Evolutionary conservation across 371 early-diverging fungal species (phyloP).

Genomic region (Saksenaea oblongispora): DNA sequence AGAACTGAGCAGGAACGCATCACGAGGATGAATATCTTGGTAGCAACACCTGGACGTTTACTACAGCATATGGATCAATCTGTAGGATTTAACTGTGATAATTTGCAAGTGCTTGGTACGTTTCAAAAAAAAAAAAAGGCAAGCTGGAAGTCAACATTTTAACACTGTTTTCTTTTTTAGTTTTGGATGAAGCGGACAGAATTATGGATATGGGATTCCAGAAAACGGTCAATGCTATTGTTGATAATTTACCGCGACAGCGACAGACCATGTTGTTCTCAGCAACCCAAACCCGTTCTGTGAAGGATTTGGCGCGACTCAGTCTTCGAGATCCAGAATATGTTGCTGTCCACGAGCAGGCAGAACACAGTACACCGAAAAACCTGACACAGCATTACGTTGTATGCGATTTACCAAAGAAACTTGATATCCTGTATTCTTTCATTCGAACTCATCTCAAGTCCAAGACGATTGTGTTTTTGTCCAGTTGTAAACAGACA

Average conservation of each 20-base stretch:
- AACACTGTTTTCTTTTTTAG: slow-evolving; percentile 20
- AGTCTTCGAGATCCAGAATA: slow-evolving; percentile 91
- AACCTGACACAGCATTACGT: slow-evolving; percentile 84
- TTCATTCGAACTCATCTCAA: slow-evolving; percentile 91
- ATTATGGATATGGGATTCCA: slow-evolving; percentile 95
- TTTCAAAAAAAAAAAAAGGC: not conserved
- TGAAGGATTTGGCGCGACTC: slow-evolving; percentile 90
- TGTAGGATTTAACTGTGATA: slow-evolving; percentile 83
- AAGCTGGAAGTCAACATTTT: not conserved
- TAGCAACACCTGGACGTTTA: slow-evolving; percentile 98
- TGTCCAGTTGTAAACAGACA: slow-evolving; percentile 51
- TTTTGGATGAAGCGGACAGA: slow-evolving; percentile 99
- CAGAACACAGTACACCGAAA: slow-evolving; percentile 81
- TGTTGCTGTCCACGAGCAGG: slow-evolving; percentile 90
- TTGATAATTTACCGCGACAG: slow-evolving; percentile 84
- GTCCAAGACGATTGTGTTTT: slow-evolving; percentile 60
- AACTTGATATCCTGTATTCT: slow-evolving; percentile 91
- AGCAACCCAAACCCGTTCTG: slow-evolving; percentile 96
- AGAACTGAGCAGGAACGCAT: slow-evolving; percentile 88
- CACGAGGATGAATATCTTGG: slow-evolving; percentile 90
- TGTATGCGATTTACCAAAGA: slow-evolving; percentile 77
- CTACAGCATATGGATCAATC: slow-evolving; percentile 98
- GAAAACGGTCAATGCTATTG: slow-evolving; percentile 91
- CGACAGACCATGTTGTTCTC: slow-evolving; percentile 95
- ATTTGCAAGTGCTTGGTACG: slow-evolving; percentile 78